Conservation (phyloP, 2,329 filamentous ascomycete genomes). For the Madurella mycetomatis region DNA sequence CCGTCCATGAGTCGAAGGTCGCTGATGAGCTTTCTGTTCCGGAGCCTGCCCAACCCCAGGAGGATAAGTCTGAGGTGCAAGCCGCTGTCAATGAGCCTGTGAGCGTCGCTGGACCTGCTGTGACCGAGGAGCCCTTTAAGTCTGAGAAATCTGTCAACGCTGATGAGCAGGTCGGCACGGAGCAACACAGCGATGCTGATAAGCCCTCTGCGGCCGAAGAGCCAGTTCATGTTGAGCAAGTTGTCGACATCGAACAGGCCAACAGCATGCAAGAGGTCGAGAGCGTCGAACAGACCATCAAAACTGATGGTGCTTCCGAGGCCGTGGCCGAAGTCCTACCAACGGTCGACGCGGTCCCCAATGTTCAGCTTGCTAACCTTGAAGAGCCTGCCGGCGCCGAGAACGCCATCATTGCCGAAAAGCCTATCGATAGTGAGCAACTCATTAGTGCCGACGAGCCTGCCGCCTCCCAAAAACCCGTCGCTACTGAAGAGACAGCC, state of each 20-base stretch:
- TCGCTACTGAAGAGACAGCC: conserved; percentile 10
- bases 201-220: background rate
- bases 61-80: conserved; percentile 9
- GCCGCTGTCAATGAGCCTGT: background rate
- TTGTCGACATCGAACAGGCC: conserved; percentile 6
- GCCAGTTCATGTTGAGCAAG: background rate
- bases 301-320: background rate
- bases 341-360: background rate
- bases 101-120: background rate
- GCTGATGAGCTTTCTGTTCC: conserved; percentile 4
- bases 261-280: background rate
- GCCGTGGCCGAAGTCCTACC: background rate
- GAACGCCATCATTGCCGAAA: background rate
- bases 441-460: background rate
- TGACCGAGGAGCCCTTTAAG: conserved; percentile 6
- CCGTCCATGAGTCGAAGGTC: background rate
- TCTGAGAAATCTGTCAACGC: background rate
- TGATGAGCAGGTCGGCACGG: background rate
- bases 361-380: background rate
- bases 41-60: conserved; percentile 7
- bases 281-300: background rate
- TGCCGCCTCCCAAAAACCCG: conserved; percentile 4
- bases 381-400: conserved; percentile 4
- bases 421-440: background rate
- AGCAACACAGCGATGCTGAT: background rate